phyloP scores from a whole-genome alignment of 2,329 filamentous ascomycete species.

The Mollisia scopiformis region DNA sequence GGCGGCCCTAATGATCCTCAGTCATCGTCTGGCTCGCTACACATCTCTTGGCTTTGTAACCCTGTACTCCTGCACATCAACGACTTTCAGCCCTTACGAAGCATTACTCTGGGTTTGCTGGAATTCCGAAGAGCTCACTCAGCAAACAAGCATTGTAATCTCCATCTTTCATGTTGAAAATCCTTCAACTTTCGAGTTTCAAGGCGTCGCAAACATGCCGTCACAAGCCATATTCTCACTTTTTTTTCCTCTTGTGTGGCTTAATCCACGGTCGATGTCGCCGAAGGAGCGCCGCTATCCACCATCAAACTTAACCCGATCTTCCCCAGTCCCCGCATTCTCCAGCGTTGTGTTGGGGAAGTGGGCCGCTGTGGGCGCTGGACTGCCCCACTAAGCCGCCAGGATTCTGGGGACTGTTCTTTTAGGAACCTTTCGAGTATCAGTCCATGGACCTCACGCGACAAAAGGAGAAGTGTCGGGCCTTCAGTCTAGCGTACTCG shows the following conservation, averaged over 20 bases:
- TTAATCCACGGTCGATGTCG: conserved; percentile 3
- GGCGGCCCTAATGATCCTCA: background rate
- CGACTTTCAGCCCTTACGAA: background rate
- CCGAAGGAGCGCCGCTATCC: conserved; percentile 24
- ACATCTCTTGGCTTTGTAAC: background rate
- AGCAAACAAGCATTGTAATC: no score
- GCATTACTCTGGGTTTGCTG: background rate
- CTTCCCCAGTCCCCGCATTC: conserved; percentile 15
- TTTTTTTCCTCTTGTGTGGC: background rate
- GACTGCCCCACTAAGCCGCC: background rate
- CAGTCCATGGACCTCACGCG: background rate
- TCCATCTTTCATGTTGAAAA: background rate
- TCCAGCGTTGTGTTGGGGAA: background rate
- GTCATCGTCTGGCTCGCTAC: background rate
- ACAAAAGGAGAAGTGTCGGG: background rate
- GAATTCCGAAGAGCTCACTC: background rate
- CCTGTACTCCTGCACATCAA: background rate
- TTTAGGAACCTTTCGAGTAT: background rate
- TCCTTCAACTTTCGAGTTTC: background rate
- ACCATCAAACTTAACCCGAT: conserved; percentile 12
- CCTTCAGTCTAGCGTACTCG: background rate
- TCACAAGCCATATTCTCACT: background rate
- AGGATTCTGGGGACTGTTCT: background rate
- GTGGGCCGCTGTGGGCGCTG: background rate
- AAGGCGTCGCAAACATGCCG: background rate